phyloP scores from a whole-genome alignment of 352 stramenopile species.

The Vaucheria bursata region DNA sequence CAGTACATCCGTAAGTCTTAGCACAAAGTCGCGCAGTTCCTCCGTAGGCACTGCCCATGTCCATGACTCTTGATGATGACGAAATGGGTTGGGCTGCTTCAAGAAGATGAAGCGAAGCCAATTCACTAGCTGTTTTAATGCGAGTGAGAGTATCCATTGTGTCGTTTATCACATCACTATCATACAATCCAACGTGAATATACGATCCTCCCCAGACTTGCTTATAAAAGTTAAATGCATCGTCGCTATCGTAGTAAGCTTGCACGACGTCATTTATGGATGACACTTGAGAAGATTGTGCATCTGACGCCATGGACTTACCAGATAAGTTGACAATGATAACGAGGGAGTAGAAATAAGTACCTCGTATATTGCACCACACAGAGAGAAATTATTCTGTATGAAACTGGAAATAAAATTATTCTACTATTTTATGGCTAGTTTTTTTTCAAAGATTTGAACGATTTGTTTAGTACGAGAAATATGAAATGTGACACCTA shows the following conservation, averaged over 20 bases:
- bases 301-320: neutral
- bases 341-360: too few relatives aligned
- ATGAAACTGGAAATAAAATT: too few relatives aligned
- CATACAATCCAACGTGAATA: conserved; percentile 34
- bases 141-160: conserved; percentile 10
- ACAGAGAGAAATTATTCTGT: too few relatives aligned
- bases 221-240: conserved; percentile 45
- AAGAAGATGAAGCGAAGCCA: conserved; percentile 16
- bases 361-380: too few relatives aligned
- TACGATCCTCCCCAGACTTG: conserved; percentile 33
- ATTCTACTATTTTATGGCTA: too few relatives aligned
- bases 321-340: too few relatives aligned
- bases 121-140: conserved; percentile 17
- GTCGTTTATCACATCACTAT: conserved; percentile 6
- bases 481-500: too few relatives aligned
- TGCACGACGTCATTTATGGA: conserved; percentile 18
- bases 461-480: too few relatives aligned
- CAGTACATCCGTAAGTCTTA: conserved; percentile 19
- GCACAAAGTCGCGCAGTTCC: conserved; percentile 26
- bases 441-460: too few relatives aligned
- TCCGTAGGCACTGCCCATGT: conserved; percentile 32
- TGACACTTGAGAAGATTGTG: neutral
- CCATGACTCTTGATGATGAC: conserved; percentile 14
- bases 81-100: neutral
- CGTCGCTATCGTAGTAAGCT: conserved; percentile 35